phyloP scores from a whole-genome alignment of 2,329 filamentous ascomycete genomes.

The Graphium sp. region DNA sequence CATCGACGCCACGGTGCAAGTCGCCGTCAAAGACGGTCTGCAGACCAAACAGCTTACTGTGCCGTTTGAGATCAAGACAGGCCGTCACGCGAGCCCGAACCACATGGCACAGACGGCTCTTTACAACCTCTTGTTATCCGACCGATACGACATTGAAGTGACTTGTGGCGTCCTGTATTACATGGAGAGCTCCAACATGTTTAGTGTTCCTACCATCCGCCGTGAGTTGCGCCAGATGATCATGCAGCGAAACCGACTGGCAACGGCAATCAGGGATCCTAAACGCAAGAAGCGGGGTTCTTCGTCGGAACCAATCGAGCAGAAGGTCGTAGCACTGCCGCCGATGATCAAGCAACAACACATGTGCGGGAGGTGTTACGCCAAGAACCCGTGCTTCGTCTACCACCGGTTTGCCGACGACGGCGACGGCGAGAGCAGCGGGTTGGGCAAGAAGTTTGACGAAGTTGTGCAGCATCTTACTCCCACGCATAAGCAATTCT shows the following conservation, averaged over 20 bases:
- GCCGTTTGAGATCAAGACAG: slow-evolving; percentile 91
- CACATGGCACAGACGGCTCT: slow-evolving; percentile 90
- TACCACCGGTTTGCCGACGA: slow-evolving; percentile 85
- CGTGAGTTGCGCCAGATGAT: slow-evolving; percentile 93
- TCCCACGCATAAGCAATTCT: slow-evolving; percentile 61
- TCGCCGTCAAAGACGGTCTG: slow-evolving; percentile 58
- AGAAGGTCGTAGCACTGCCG: slow-evolving; percentile 63
- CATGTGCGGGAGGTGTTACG: slow-evolving; percentile 77
- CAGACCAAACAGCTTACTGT: slow-evolving; percentile 58
- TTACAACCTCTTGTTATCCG: slow-evolving; percentile 82
- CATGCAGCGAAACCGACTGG: slow-evolving; percentile 82
- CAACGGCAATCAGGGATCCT: slow-evolving; percentile 70
- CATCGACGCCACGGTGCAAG: slow-evolving; percentile 90
- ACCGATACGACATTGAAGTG: slow-evolving; percentile 88
- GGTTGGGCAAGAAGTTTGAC: slow-evolving; percentile 66
- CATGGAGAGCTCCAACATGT: slow-evolving; percentile 75
- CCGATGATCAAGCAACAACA: slow-evolving; percentile 72
- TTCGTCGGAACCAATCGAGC: too few relatives aligned
- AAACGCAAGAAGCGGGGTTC: too few relatives aligned
- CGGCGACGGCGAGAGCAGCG: slow-evolving; percentile 66
- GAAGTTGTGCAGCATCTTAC: slow-evolving; percentile 67
- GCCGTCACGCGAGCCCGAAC: slow-evolving; percentile 62
- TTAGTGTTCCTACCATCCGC: slow-evolving; percentile 69
- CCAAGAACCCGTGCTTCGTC: slow-evolving; percentile 77
- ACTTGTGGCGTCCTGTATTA: slow-evolving; percentile 88